Evolutionary conservation across 2,329 filamentous ascomycete genomes (phyloP).

Genomic region (Stagonosporopsis chrysanthemi): DNA sequence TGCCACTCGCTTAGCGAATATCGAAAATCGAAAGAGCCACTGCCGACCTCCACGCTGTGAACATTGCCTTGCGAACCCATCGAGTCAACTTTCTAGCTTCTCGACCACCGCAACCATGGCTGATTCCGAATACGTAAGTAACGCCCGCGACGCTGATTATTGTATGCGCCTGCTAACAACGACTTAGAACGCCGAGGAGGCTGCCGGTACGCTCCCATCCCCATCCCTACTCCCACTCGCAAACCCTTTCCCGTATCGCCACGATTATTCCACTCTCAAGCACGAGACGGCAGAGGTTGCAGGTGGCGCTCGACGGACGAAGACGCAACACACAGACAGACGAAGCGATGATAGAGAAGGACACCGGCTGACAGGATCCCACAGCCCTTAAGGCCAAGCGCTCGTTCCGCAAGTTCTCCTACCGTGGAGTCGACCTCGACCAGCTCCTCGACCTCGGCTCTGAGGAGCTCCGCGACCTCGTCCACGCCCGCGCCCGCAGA

Average conservation of each 20-base stretch:
- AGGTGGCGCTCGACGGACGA: conserved; percentile 6
- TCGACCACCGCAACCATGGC: conserved; percentile 74
- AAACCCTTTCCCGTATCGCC: conserved; percentile 12
- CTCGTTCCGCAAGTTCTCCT: conserved; percentile 99
- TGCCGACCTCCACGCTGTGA: conserved; percentile 19
- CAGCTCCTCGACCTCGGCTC: conserved; percentile 99
- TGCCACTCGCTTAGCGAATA: conserved; percentile 14
- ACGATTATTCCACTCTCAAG: conserved; percentile 14
- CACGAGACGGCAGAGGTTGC: conserved; percentile 14
- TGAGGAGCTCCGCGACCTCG: conserved; percentile 98
- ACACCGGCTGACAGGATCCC: conserved; percentile 35
- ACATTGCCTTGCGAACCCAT: conserved; percentile 41
- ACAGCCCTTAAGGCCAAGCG: conserved; percentile 98
- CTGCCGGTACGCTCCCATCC: conserved; percentile 69
- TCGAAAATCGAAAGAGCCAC: conserved; percentile 9
- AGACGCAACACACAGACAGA: conserved; percentile 7
- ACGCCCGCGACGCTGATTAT: conserved; percentile 21
- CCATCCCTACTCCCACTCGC: conserved; percentile 16
- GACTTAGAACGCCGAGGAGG: conserved; percentile 89
- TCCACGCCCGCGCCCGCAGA: conserved; percentile 97
- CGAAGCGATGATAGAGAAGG: conserved; percentile 18
- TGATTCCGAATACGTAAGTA: conserved; percentile 86
- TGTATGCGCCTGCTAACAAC: conserved; percentile 32
- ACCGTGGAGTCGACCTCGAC: conserved; percentile 99
- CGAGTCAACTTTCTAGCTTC: conserved; percentile 53